Conservation (phyloP, 768 basidiomycete genomes). For the Xerocomus brunneocitrinus region DNA sequence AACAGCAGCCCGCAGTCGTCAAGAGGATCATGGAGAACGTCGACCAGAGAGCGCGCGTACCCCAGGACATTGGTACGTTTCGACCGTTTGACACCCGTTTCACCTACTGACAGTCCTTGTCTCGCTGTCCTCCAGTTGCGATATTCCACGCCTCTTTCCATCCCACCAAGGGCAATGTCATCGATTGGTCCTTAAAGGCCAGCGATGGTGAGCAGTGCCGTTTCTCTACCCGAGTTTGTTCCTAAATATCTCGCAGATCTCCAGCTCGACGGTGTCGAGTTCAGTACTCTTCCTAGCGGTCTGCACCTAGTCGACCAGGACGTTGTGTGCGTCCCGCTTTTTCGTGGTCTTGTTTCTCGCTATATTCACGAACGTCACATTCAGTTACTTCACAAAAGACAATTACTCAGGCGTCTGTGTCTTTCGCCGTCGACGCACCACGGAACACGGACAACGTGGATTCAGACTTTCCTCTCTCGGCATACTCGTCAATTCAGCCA, state of each 20-base stretch:
- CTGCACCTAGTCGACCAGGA: constrained; percentile 76
- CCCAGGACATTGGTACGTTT: constrained; percentile 52
- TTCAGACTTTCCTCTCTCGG: constrained; percentile 78
- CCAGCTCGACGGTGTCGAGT: constrained; percentile 68
- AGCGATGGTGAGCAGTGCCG: constrained; percentile 49
- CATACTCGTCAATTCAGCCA: constrained; percentile 57
- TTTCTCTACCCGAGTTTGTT: background rate
- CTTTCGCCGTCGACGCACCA: constrained; percentile 64
- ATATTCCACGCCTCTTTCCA: constrained; percentile 85
- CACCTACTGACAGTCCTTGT: background rate
- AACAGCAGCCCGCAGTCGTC: constrained; percentile 18
- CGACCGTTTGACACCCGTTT: background rate
- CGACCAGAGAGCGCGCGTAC: constrained; percentile 33
- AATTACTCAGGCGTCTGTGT: constrained; percentile 67
- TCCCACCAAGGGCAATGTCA: constrained; percentile 71
- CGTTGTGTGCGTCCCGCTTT: constrained; percentile 54
- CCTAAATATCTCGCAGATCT: constrained; percentile 42
- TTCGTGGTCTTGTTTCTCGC: background rate
- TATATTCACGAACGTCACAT: constrained; percentile 9
- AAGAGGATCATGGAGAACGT: constrained; percentile 23
- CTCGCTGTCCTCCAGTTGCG: constrained; percentile 46
- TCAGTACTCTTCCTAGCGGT: constrained; percentile 77
- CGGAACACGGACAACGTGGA: constrained; percentile 71
- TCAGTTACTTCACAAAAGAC: constrained; percentile 70
- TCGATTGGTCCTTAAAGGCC: constrained; percentile 76